phyloP scores from a whole-genome alignment of 1,284 basidiomycete genomes.

The Ustilago nuda region DNA sequence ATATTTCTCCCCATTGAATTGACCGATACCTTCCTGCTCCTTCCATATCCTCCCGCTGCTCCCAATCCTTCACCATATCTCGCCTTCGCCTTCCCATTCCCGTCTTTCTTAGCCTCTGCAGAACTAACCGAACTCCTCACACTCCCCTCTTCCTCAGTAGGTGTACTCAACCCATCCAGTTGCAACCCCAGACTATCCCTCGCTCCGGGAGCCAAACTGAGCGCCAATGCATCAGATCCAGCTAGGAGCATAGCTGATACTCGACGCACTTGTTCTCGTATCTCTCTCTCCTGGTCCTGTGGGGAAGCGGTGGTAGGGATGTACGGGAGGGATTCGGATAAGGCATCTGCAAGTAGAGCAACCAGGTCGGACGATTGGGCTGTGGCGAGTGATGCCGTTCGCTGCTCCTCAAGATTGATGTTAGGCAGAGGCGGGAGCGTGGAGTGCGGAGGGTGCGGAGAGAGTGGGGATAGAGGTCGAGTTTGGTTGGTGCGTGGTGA shows the following conservation, averaged over 20 bases:
- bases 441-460: neutral
- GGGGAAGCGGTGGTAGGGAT: conserved; percentile 7
- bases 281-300: neutral
- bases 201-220: conserved; percentile 47
- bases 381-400: neutral
- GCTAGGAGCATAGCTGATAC: conserved; percentile 50
- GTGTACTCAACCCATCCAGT: conserved; percentile 40
- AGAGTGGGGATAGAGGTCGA: neutral
- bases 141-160: conserved; percentile 15
- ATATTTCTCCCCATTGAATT: conserved; percentile 33
- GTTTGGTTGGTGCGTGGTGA: conserved; percentile 14
- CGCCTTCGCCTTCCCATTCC: conserved; percentile 5
- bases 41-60: neutral
- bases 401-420: conserved; percentile 5
- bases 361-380: conserved; percentile 24
- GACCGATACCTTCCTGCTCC: conserved; percentile 39
- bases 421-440: conserved; percentile 3
- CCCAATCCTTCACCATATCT: conserved; percentile 19
- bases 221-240: conserved; percentile 48
- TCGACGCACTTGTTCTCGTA: conserved; percentile 33
- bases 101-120: neutral
- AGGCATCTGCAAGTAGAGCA: conserved; percentile 39
- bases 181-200: conserved; percentile 38
- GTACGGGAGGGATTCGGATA: conserved; percentile 42
- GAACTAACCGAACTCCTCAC: neutral